Evolutionary conservation across 192 early-diverging fungal genomes (phyloP), one percentile per base, ranked within the genome.

Genomic region (Entomortierella beljakovae): DNA sequence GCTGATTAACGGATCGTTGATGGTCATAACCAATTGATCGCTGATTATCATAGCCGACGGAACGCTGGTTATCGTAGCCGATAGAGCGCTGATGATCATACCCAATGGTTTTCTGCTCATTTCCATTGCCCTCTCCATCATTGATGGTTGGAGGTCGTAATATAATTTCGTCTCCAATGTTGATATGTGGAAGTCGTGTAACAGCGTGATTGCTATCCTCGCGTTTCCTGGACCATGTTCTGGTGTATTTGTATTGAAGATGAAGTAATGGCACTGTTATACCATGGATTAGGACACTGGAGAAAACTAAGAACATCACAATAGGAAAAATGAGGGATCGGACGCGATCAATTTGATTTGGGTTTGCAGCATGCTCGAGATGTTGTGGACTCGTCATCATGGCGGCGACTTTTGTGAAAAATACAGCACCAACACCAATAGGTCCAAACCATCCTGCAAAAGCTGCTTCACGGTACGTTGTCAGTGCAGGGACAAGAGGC

Each of bases 381-480:
- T 75, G 64, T 10, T 73, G 43, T 2, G 61, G 59, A 1, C 7
- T 1, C 9, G 69, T 73, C 49, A 50, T 3, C 29, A 40, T n/a
- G 22, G 63, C 81, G 10, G 84, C 81, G 38, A 89, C 60, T 15
- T 77, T 83, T 11, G 81, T 71, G 20, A 84, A 74, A 53, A 87
- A 89, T 7, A 89, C 83, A 22, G 88, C 86, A 23, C 88, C 86
- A 34, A 89, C 91, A 15, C 92, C 94, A 53, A 98, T 93, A 6
- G 95, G 95, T 0, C 95, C 96, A 68, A 98, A 98, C 94, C 93
- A 98, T 11, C 95, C 95, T 11, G 89, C 90, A 74, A 95, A 95
- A 5, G 92, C 82, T 0, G 93, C 93, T 57, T 96, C 94, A 25
- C 88, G 88, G 72, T 87, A 89, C 1, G 83, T 92, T 23, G 83